Base-by-base conservation (phyloP, 257 asterid genomes). In the Penstemon newberryi region DNA sequence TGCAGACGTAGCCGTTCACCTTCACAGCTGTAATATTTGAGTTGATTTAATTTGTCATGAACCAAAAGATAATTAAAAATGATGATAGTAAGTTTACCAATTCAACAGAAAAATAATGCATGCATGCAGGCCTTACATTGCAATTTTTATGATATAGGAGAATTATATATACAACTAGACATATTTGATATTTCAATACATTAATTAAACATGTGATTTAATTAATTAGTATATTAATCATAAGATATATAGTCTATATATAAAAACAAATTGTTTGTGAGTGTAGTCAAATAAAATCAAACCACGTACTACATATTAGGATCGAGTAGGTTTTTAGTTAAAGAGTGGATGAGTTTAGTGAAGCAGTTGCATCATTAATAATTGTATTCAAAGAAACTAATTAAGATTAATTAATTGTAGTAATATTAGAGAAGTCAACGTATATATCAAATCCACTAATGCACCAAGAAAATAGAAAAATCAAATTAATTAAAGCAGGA, bases 1-100 rank as follows among this genome's bases (percentile, higher is more conserved):
- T 87, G 76, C 95, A 87, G 0, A 77, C 13, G 55, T 33, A 85
- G 8, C 95, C 91, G 58, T 85, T 87, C 38, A 85, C 82, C 70
- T 80, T 79, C 59, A 78, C 63, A 0, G 62, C 91, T 87, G 84
- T 25, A 25, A 0, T 25, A 25, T 25, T 25, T 25, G 33, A 25
- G 33, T 25, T 25, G 33, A 25, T 69, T 63, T 63, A 3, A 19
- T 15, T 5, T 8, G 6, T 2, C 7, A 8, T 12, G 6, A 60
- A 39, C 1, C 9, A 37, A 39, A 57, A 37, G 3, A 57, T 19
- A 1, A n/a, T 7, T 19, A 10, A 18, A 5, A 19, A 54, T 15
- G 9, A 18, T 13, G 25, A 25, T 38, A 5, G n/a, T n/a, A n/a
- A n/a, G 11, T 54, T 5, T 0, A 52, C 10, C 3, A 54, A 46